These are phyloP conservation scores for Monilinia aucupariae DNA, from an alignment of 2,329 filamentous ascomycete species.

Conservation along the genomic window DNA sequence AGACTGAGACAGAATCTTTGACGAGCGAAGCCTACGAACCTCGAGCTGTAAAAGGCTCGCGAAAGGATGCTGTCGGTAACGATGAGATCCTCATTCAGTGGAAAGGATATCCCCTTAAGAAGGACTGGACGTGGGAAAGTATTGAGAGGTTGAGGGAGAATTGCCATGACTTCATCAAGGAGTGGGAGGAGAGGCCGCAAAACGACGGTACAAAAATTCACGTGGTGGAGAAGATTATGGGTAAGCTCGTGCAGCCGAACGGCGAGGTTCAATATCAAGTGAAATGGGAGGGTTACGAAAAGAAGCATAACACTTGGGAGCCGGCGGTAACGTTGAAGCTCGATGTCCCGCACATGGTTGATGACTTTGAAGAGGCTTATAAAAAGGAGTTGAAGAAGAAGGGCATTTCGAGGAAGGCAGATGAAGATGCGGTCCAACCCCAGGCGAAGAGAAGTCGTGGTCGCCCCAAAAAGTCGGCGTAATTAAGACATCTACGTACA, in stretches of 20 bases:
- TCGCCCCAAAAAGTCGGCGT: background rate
- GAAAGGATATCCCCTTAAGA: background rate
- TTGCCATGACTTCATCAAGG: background rate
- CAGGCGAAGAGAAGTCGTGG: background rate
- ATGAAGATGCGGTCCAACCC: background rate
- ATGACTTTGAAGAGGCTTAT: background rate
- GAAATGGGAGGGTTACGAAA: background rate
- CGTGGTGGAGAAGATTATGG: background rate
- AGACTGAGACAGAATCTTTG: background rate
- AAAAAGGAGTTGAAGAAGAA: background rate
- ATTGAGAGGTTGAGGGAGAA: background rate
- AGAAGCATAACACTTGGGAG: background rate
- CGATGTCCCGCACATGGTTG: background rate
- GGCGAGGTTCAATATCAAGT: background rate
- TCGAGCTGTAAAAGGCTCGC: background rate
- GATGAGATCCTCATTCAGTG: background rate
- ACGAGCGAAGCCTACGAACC: background rate
- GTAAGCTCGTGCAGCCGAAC: background rate
- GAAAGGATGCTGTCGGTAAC: background rate
- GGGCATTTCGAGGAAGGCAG: background rate
- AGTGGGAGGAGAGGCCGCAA: background rate
- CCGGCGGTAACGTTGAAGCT: background rate
- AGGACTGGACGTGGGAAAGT: conserved; percentile 3
- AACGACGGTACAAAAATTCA: background rate
- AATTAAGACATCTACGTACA: background rate